phyloP scores from a whole-genome alignment of 2,329 filamentous ascomycete species.

The Davidsoniella virescens region DNA sequence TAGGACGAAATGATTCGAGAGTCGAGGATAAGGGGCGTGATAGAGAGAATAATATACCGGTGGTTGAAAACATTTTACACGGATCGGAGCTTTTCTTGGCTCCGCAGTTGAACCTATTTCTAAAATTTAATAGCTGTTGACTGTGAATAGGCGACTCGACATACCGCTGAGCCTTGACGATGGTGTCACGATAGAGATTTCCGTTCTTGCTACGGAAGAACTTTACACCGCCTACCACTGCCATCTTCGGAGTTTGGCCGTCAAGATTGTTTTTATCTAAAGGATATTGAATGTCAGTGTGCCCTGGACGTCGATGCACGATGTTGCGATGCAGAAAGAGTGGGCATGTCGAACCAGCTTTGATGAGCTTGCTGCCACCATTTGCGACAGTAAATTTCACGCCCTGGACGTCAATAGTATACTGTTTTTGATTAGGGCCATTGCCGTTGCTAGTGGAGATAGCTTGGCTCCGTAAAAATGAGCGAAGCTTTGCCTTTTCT shows the following conservation, averaged over 20 bases:
- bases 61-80: slow-evolving; percentile 57
- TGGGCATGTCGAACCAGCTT: slow-evolving; percentile 43
- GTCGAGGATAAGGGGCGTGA: not conserved
- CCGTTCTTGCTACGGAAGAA: slow-evolving; percentile 79
- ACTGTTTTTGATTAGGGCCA: slow-evolving; percentile 9
- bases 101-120: slow-evolving; percentile 28
- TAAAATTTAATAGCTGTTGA: slow-evolving; percentile 26
- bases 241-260: slow-evolving; percentile 57
- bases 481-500: slow-evolving; percentile 6
- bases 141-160: slow-evolving; percentile 20
- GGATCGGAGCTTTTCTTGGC: slow-evolving; percentile 55
- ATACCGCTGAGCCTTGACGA: slow-evolving; percentile 63
- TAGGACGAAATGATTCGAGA: not conserved
- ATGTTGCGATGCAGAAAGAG: not conserved
- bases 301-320: too few species aligned
- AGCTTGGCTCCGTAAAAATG: slow-evolving; percentile 5
- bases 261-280: slow-evolving; percentile 7
- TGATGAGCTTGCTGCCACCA: slow-evolving; percentile 69
- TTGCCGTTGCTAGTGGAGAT: not conserved
- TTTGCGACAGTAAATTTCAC: slow-evolving; percentile 58
- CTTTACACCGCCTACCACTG: slow-evolving; percentile 57
- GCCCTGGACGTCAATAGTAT: slow-evolving; percentile 36
- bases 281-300: slow-evolving; percentile 29
- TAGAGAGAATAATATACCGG: slow-evolving; percentile 41
- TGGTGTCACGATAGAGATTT: slow-evolving; percentile 64